Percentiles rank a stretch among this genome's conserved stretches.
These are phyloP conservation scores for Cercospora nicotianae DNA, from an alignment of 2,329 filamentous ascomycete species.

Conservation along the genomic window DNA sequence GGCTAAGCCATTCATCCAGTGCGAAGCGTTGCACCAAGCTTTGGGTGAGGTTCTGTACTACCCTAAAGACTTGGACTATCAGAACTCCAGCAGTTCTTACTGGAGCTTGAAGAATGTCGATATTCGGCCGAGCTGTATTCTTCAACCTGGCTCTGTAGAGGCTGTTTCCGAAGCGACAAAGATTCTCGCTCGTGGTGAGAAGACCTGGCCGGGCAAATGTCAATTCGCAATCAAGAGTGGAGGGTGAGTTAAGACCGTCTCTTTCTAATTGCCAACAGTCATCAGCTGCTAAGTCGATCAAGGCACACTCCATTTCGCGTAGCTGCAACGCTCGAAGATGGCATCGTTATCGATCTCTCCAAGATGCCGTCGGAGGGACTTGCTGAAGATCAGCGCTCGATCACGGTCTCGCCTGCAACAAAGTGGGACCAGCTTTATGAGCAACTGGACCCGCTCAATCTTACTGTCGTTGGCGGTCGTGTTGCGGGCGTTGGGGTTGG, in stretches of 20 bases:
- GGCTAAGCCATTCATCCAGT: background rate
- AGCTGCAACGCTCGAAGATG: constrained; percentile 28
- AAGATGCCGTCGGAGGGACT: constrained; percentile 22
- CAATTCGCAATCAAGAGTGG: background rate
- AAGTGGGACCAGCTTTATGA: constrained; percentile 23
- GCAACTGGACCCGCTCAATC: constrained; percentile 16
- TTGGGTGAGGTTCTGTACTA: background rate
- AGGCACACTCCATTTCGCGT: constrained; percentile 7
- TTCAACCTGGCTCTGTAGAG: background rate
- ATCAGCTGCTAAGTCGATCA: background rate
- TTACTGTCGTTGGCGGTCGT: constrained; percentile 27
- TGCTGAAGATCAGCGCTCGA: constrained; percentile 9
- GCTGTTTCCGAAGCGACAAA: background rate
- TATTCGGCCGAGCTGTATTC: background rate
- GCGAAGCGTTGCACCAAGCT: background rate
- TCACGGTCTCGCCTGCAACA: constrained; percentile 18
- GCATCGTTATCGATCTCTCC: constrained; percentile 30
- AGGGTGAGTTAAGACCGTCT: background rate
- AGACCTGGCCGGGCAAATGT: background rate
- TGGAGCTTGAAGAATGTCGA: background rate
- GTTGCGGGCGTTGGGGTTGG: constrained; percentile 32
- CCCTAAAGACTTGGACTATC: background rate
- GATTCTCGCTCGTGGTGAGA: background rate
- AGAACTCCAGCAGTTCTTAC: background rate
- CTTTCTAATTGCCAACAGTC: background rate